These are phyloP conservation scores for Geosiphon pyriformis DNA, from an alignment of 192 early-diverging fungal species.

Conservation along the genomic window DNA sequence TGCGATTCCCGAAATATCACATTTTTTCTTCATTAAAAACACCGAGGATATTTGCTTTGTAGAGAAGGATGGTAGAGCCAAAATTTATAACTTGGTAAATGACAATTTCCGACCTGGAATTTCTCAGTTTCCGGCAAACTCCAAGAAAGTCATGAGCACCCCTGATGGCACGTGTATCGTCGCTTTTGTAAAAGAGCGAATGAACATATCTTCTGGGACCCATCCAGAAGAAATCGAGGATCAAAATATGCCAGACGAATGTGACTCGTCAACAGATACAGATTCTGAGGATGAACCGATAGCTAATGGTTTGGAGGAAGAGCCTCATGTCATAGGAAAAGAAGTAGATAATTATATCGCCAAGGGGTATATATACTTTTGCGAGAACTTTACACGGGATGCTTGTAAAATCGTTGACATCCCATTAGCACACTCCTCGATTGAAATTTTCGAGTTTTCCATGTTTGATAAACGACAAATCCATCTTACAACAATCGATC, in stretches of 20 bases:
- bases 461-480: constrained; percentile 12
- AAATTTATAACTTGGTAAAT: constrained; percentile 17
- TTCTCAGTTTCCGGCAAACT: constrained; percentile 6
- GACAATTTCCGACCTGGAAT: constrained; percentile 15
- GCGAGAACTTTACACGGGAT: neutral
- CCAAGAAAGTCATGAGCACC: constrained; percentile 1
- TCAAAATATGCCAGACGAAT: too few relatives aligned
- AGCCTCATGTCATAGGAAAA: too few relatives aligned
- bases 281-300: too few relatives aligned
- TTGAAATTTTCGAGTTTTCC: constrained; percentile 15
- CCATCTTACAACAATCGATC: constrained; percentile 7
- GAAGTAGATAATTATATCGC: too few relatives aligned
- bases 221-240: too few relatives aligned
- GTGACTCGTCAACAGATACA: too few relatives aligned
- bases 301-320: too few relatives aligned
- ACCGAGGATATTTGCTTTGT: constrained; percentile 21
- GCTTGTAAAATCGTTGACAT: neutral
- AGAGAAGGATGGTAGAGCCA: constrained; percentile 4
- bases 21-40: constrained; percentile 24
- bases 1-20: constrained; percentile 3
- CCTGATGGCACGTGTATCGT: constrained; percentile 23
- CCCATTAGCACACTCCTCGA: constrained; percentile 1
- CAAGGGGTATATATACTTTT: neutral
- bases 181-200: constrained; percentile 6
- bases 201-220: too few relatives aligned